A percentile compares a stretch with the other conserved stretches of the same genome.
These are phyloP conservation scores for Pichia sp. DNA, from an alignment of 1,139 yeast species.

Conservation along the genomic window DNA sequence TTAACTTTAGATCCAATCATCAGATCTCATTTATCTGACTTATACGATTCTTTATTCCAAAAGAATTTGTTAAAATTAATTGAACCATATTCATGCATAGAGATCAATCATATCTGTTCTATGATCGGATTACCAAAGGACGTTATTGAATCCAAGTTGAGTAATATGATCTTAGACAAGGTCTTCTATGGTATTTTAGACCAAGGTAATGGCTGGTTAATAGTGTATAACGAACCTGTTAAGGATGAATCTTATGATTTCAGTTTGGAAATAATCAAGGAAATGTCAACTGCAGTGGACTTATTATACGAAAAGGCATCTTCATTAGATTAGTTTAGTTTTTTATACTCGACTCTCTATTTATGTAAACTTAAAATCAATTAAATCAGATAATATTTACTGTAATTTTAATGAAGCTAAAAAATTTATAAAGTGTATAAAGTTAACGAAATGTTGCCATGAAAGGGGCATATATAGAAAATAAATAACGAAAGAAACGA, in stretches of 20 bases:
- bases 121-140: slow-evolving; percentile 85
- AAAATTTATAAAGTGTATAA: neutral
- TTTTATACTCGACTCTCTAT: neutral
- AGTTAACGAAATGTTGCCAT: too few species aligned
- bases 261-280: slow-evolving; percentile 81
- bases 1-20: slow-evolving; percentile 85
- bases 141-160: slow-evolving; percentile 91
- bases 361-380: neutral
- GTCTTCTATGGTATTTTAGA: slow-evolving; percentile 94
- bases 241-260: slow-evolving; percentile 89
- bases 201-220: slow-evolving; percentile 98
- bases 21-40: slow-evolving; percentile 87
- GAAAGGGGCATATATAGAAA: too few species aligned
- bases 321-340: slow-evolving; percentile 23
- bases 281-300: slow-evolving; percentile 87
- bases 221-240: slow-evolving; percentile 86
- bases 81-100: slow-evolving; percentile 95
- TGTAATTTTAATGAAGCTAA: too few species aligned
- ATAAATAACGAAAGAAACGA: neutral
- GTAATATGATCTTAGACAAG: slow-evolving; percentile 95
- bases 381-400: neutral
- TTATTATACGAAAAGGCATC: slow-evolving; percentile 93
- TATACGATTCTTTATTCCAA: slow-evolving; percentile 90
- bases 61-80: slow-evolving; percentile 92
- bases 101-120: slow-evolving; percentile 82